Conservation (phyloP, 1,284 basidiomycete genomes). For the Xerocomus nothofagi region DNA sequence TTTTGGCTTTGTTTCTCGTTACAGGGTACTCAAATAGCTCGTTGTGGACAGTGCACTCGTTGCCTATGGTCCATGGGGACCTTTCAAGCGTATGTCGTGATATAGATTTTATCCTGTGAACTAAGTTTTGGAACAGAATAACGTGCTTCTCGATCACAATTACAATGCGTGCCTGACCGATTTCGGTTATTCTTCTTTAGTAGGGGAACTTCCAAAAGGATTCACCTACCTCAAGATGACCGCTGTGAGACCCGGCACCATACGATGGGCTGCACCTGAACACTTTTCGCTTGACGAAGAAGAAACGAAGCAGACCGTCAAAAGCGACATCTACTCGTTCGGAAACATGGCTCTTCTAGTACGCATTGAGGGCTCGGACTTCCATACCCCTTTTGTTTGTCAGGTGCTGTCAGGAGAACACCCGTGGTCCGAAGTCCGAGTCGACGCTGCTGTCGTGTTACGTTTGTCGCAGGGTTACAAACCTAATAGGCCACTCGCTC, state of each 20-base stretch:
- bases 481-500: constrained; percentile 3
- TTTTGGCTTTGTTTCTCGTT: not conserved
- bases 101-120: too few species aligned
- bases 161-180: constrained; percentile 13
- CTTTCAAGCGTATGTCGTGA: constrained; percentile 6
- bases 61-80: constrained; percentile 13
- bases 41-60: constrained; percentile 9
- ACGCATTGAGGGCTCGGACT: too few species aligned
- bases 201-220: constrained; percentile 12
- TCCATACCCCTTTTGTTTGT: not conserved
- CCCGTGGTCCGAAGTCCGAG: constrained; percentile 15
- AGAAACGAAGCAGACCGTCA: not conserved
- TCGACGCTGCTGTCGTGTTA: constrained; percentile 4
- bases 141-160: constrained; percentile 12
- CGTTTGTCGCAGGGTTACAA: constrained; percentile 7
- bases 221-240: constrained; percentile 7
- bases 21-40: not conserved
- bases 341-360: constrained; percentile 9
- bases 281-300: constrained; percentile 1
- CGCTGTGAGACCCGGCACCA: constrained; percentile 7
- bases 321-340: constrained; percentile 21
- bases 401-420: constrained; percentile 2
- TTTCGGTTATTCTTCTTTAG: constrained; percentile 13
- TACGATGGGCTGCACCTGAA: constrained; percentile 18
- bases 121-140: constrained; percentile 9